phyloP scores from a whole-genome alignment of 208 protist species.

The Trypanosoma mega region DNA sequence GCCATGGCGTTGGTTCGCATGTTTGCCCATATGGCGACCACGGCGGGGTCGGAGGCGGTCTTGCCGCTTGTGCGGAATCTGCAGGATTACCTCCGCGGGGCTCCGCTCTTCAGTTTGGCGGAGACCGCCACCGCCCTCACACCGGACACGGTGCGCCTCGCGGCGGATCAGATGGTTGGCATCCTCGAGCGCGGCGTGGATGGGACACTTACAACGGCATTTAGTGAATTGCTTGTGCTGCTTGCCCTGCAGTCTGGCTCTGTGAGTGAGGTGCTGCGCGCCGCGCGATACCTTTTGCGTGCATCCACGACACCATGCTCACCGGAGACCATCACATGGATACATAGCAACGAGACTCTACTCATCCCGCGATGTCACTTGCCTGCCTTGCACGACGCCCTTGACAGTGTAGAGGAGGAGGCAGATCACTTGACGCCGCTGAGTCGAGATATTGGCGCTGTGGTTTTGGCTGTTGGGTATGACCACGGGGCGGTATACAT shows the following conservation, averaged over 20 bases:
- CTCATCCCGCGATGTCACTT: slow-evolving; percentile 47
- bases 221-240: slow-evolving; percentile 69
- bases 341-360: slow-evolving; percentile 35
- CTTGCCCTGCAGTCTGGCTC: slow-evolving; percentile 71
- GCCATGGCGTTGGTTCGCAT: slow-evolving; percentile 78
- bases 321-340: slow-evolving; percentile 40
- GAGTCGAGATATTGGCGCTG: slow-evolving; percentile 27
- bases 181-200: slow-evolving; percentile 36
- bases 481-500: slow-evolving; percentile 48
- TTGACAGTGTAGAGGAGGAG: slow-evolving; percentile 54
- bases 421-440: slow-evolving; percentile 48
- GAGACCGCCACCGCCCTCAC: slow-evolving; percentile 45
- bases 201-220: slow-evolving; percentile 20
- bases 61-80: slow-evolving; percentile 64
- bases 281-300: slow-evolving; percentile 62
- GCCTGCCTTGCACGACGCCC: slow-evolving; percentile 49
- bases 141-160: slow-evolving; percentile 57
- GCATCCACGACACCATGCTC: slow-evolving; percentile 34
- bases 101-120: slow-evolving; percentile 62
- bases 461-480: slow-evolving; percentile 67
- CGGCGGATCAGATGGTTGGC: slow-evolving; percentile 48
- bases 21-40: slow-evolving; percentile 40
- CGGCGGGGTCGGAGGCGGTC: slow-evolving; percentile 27
- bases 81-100: slow-evolving; percentile 66
- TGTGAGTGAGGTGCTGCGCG: slow-evolving; percentile 69